Base-by-base conservation (phyloP, 1,139 yeast genomes). In the Entelexis sorbosivorans region DNA sequence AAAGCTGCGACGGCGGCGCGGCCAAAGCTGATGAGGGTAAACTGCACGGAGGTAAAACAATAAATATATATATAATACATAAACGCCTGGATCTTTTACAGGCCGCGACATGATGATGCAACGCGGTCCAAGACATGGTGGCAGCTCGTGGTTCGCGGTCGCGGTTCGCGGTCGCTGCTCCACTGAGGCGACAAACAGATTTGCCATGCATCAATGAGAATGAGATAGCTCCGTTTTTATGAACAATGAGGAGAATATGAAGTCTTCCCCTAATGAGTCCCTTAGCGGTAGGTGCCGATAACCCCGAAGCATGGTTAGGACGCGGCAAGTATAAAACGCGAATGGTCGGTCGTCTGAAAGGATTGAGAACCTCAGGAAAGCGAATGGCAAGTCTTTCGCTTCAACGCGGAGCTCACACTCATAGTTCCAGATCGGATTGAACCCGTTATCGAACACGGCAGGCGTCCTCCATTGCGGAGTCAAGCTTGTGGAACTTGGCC, bases 371-470 rank as follows among this genome's bases (percentile, higher is more conserved):
- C 79, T 68, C 7, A 81, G 55, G 62, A 81, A 81, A 28, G 75
- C 72, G 52, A 79, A 68, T 47, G 73, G 72, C 17, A 64, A 61
- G 48, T 66, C 66, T 43, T 63, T 62, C 8, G 76, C 67, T 2
- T 65, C 64, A 11, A 82, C 61, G 0, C 62, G 64, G 1, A 84
- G 75, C 24, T 66, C 61, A 55, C 80, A 74, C 5, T 63, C 64
- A 47, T 76, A 72, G 59, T 82, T 77, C 96, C 96, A 88, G 2
- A 74, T 68, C 0, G 97, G 96, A 64, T 84, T 88, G 66, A 85
- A 87, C 0, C 96, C 96, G 65, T 88, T 87, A 49, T 74, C 74
- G 19, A 62, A 53, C 3, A 77, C 70, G 3, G 69, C 62, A 5
- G 64, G 56, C 0, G 86, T 75, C 50, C 65, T 52, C 61, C 63